Evolutionary conservation across 192 early-diverging fungal genomes (phyloP), one percentile per base, ranked within the genome.

Genomic region (Pilobolus umbonatus): DNA sequence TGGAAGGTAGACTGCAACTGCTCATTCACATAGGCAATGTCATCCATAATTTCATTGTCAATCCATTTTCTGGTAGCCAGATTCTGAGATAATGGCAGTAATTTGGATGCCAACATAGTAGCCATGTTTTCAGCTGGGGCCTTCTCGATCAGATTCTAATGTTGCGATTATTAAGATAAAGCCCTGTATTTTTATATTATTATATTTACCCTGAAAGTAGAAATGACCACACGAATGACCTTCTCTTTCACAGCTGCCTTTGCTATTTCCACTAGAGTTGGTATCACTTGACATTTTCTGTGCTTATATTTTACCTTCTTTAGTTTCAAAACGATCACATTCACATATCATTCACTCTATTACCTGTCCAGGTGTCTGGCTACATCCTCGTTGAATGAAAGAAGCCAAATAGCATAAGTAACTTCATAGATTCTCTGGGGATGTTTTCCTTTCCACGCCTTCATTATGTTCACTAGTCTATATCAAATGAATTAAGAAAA

Each of bases 231-330:
- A 28, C 96, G 87, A 55, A 93, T 84, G 11, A 98, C 88, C 63
- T 98, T 98, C 65, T 98, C 96, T 72, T 98, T 98, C 73, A 94
- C 92, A 0, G 96, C 90, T 2, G 69, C 69, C 67, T 95, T 94
- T 36, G 93, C 94, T 71, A 97, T 85, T 29, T 97, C 94, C 15
- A 91, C 83, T 48, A 93, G 60, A 2, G 79, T 60, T 12, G 94
- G 88, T 48, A 96, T 81, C 12, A 98, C 66, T 70, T 93, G 86
- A 70, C 87, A 89, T 59, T 76, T 80, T 40, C 89, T n/a, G n/a
- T n/a, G n/a, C n/a, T n/a, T n/a, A n/a, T n/a, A n/a, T n/a, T n/a
- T n/a, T n/a, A n/a, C 88, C 76, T 26, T 19, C 11, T 51, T 8
- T 30, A n/a, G 2, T 10, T 51, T 11, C 14, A n/a, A 42, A 25